Base-by-base conservation (phyloP, 805 yeast genomes). In the Monosporozyma aerobia region DNA sequence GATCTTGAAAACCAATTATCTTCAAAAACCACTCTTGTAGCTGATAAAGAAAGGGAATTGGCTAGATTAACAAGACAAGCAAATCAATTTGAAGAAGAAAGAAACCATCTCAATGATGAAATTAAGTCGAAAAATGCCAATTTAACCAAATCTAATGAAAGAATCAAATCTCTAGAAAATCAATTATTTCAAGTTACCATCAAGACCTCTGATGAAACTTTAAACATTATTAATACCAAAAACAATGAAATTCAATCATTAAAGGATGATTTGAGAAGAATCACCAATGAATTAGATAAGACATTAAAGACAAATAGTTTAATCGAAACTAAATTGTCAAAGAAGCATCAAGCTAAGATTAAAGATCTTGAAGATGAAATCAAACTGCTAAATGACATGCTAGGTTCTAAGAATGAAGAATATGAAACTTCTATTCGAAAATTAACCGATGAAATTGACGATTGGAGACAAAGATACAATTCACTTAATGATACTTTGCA, bases 131-230 rank as follows among this genome's bases (percentile, higher is more conserved):
- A 39, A 22, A 33, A 40, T 19, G 51, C 43, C n/a, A 32, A 40
- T 11, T 33, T 53, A 14, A 35, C 33, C 10, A 37, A 47, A 16
- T 48, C 54, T n/a, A 44, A 50, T 29, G 29, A n/a, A 8, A 33
- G 47, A 32, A 37, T 49, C 11, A 48, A 55, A 25, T 49, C 52
- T 13, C 46, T 61, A 33, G 60, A 56, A 52, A 56, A 47, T n/a
- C 62, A 56, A 46, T 50, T 61, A 32, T 53, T 60, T 22, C 59
- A 58, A 37, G 56, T 53, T 30, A 54, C 63, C 7, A 56, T 63
- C 16, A 55, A 57, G 27, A 48, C 53, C n/a, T 55, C 64, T 6
- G 61, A 61, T 45, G 54, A 50, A 35, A 53, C 49, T 6, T 55
- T 60, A 25, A 50, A 56, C 30, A 53, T 57, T n/a, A 53, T 62